phyloP scores from a whole-genome alignment of 2,329 filamentous ascomycete species.

The Penicillium crustosum region DNA sequence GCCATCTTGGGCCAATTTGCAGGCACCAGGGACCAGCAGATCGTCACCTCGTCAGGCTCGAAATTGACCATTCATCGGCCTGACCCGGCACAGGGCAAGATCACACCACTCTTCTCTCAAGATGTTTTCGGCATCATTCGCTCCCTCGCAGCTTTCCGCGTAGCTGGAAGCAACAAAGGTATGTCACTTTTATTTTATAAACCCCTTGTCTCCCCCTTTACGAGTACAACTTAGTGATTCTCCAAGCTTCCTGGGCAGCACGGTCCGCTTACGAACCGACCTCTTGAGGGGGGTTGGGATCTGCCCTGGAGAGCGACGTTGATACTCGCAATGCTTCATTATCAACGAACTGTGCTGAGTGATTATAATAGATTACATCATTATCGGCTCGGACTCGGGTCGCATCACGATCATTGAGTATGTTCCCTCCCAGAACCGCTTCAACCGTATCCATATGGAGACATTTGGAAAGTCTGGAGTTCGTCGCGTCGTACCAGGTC shows the following conservation, averaged over 20 bases:
- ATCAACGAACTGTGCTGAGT: conserved; percentile 44
- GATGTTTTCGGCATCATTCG: conserved; percentile 96
- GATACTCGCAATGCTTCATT: conserved; percentile 29
- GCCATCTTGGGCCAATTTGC: conserved; percentile 94
- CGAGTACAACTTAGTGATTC: conserved; percentile 67
- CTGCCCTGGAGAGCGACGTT: conserved; percentile 38
- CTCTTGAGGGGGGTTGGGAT: conserved; percentile 30
- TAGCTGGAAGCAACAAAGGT: conserved; percentile 96
- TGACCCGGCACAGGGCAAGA: conserved; percentile 79
- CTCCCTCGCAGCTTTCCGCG: conserved; percentile 79
- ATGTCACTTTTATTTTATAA: conserved; percentile 45
- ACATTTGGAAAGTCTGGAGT: conserved; percentile 98
- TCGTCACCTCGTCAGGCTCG: conserved; percentile 89
- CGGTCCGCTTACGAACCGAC: conserved; percentile 38
- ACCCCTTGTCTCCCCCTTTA: conserved; percentile 22
- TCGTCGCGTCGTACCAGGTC: conserved; percentile 87
- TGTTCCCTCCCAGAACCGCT: conserved; percentile 77
- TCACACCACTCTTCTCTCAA: conserved; percentile 82
- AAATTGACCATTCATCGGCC: conserved; percentile 84
- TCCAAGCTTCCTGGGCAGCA: conserved; percentile 61
- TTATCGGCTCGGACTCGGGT: conserved; percentile 92
- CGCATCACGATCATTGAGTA: conserved; percentile 95
- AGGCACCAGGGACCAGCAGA: conserved; percentile 95
- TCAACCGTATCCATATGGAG: conserved; percentile 87
- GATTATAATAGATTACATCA: conserved; percentile 76